phyloP scores from a whole-genome alignment of 75 land plant genomes.

The Isoetes taiwanensis region DNA sequence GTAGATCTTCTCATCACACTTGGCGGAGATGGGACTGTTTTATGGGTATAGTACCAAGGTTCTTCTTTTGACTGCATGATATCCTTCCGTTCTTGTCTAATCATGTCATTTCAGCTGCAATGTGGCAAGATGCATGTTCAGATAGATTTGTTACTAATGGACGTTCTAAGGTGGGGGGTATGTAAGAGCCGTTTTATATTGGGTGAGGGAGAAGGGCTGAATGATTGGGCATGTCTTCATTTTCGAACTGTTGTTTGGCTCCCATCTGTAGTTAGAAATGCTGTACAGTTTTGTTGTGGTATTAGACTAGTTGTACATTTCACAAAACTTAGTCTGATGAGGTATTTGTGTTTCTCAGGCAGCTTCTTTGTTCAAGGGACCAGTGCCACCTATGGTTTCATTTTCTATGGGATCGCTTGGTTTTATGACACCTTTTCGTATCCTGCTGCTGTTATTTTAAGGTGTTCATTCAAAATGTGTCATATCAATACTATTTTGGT shows the following conservation, averaged over 20 bases:
- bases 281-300: neutral
- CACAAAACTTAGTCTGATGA: neutral
- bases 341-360: constrained; percentile 44
- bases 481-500: neutral
- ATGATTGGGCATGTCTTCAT: neutral
- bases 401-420: constrained; percentile 96
- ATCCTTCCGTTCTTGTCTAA: too few relatives aligned
- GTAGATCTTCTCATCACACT: constrained; percentile 87
- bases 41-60: constrained; percentile 94
- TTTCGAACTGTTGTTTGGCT: constrained; percentile 2
- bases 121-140: too few relatives aligned
- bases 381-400: constrained; percentile 86
- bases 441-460: constrained; percentile 26
- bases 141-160: neutral
- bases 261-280: neutral
- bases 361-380: constrained; percentile 91
- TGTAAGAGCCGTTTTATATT: neutral
- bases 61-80: too few relatives aligned
- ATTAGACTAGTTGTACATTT: neutral
- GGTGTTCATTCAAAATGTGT: neutral
- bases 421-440: constrained; percentile 96
- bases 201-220: neutral
- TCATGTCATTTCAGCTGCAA: too few relatives aligned
- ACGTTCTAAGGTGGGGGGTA: neutral
- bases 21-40: constrained; percentile 97